Evolutionary conservation across 306 rosid species (phyloP).

Genomic region (Prunus campanulata): DNA sequence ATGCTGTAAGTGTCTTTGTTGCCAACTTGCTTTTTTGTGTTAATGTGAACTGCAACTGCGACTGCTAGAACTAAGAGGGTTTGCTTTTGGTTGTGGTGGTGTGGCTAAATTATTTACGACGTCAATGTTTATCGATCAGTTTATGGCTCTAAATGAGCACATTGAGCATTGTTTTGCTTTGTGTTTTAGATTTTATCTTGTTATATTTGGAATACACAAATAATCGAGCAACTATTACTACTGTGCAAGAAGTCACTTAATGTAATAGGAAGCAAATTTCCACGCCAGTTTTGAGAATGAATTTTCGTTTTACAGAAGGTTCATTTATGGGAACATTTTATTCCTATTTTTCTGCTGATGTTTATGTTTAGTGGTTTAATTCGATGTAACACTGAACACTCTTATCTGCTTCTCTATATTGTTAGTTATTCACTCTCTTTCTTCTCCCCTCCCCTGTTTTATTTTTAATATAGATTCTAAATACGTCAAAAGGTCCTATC

Average conservation of each 20-base stretch:
- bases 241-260: neutral
- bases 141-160: neutral
- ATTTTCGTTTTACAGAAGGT: neutral
- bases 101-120: neutral
- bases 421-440: neutral
- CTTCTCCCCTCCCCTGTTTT: neutral
- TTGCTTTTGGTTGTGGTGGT: neutral
- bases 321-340: neutral
- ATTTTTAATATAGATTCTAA: conserved; percentile 48
- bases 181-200: neutral
- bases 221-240: neutral
- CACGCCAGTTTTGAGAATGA: neutral
- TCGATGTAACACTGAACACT: neutral
- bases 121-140: neutral
- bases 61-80: neutral
- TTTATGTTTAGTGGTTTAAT: neutral
- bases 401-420: neutral
- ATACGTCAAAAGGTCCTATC: conserved; percentile 83
- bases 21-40: neutral
- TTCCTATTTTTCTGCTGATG: neutral
- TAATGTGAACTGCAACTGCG: too few species aligned
- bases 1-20: conserved; percentile 30
- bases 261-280: neutral
- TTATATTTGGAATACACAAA: neutral
- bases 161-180: neutral